Conservation (phyloP, 306 rosid species). For the Coriaria nepalensis region DNA sequence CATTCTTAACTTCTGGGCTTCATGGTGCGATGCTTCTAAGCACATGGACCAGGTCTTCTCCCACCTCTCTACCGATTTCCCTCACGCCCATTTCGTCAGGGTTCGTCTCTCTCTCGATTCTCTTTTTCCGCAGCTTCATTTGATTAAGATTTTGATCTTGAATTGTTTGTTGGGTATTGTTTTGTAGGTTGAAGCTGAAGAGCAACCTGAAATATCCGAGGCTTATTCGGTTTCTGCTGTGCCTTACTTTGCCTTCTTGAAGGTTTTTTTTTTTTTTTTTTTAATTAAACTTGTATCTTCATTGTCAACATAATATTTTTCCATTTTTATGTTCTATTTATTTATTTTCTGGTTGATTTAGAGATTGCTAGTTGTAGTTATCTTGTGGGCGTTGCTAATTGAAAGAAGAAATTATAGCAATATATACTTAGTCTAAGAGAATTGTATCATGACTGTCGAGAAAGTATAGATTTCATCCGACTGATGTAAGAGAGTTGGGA, state of each 20-base stretch:
- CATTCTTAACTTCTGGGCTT: constrained; percentile 81
- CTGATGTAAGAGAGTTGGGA: too few relatives aligned
- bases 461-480: too few relatives aligned
- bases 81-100: constrained; percentile 61
- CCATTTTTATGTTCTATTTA: neutral
- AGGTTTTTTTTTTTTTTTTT: too few relatives aligned
- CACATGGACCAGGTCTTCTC: constrained; percentile 88
- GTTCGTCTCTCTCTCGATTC: constrained; percentile 21
- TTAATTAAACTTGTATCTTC: neutral
- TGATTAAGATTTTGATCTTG: neutral
- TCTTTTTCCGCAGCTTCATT: neutral
- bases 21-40: constrained; percentile 96
- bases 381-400: too few relatives aligned
- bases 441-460: too few relatives aligned
- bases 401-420: too few relatives aligned
- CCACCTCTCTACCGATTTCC: constrained; percentile 75
- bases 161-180: neutral
- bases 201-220: constrained; percentile 78
- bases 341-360: neutral
- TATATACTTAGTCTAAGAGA: too few relatives aligned
- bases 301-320: too few relatives aligned
- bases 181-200: constrained; percentile 88
- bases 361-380: too few relatives aligned
- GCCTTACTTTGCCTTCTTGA: constrained; percentile 65
- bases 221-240: constrained; percentile 81